A percentile compares a stretch with the other conserved stretches of the same genome.
Evolutionary conservation across 257 asterid genomes (phyloP).

Genomic region (Solanum rostratum): DNA sequence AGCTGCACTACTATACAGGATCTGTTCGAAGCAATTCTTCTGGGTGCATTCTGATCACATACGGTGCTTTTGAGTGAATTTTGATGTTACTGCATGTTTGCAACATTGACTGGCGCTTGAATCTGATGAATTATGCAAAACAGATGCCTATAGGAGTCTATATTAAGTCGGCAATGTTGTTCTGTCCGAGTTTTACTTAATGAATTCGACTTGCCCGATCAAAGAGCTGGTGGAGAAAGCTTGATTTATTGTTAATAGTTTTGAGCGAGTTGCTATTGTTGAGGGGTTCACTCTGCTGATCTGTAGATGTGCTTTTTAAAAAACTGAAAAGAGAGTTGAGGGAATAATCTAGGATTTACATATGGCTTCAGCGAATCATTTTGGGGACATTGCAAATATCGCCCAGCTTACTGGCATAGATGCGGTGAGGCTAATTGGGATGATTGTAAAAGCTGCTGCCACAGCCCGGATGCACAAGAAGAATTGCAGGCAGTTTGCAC

Average conservation of each 20-base stretch:
- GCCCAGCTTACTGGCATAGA: constrained; percentile 81
- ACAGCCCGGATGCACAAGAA: constrained; percentile 91
- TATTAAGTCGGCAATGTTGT: not conserved
- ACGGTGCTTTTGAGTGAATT: not conserved
- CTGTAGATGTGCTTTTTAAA: not conserved
- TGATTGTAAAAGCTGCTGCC: constrained; percentile 75
- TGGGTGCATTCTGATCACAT: not conserved
- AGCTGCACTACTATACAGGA: not conserved
- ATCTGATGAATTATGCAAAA: not conserved
- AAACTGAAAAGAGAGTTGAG: constrained; percentile 7
- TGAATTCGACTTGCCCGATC: not conserved
- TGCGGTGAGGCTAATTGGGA: constrained; percentile 59
- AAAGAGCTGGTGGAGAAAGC: not conserved
- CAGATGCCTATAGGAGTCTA: not conserved
- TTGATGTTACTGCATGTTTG: not conserved
- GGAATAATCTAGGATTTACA: not conserved
- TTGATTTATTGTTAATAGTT: not conserved
- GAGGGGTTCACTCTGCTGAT: not conserved
- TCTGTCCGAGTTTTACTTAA: not conserved
- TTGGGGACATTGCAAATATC: constrained; percentile 67
- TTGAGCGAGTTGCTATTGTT: not conserved
- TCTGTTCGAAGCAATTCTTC: not conserved
- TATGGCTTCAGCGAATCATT: constrained; percentile 64
- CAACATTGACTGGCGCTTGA: not conserved
- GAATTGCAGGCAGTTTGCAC: constrained; percentile 68